These are phyloP conservation scores for Paramecium pentaurelia DNA, from an alignment of 73 alveolate species.

Conservation along the genomic window DNA sequence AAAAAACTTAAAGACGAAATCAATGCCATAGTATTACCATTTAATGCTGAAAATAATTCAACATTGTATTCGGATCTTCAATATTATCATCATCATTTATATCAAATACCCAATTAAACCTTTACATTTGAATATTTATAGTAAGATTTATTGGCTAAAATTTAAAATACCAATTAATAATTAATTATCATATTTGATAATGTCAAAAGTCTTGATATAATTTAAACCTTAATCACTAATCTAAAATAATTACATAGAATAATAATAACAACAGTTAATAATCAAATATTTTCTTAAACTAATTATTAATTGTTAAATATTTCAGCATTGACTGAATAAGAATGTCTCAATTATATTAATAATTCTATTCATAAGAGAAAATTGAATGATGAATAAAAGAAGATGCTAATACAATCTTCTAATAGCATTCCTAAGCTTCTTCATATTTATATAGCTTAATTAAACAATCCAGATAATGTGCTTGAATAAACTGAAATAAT, in stretches of 20 bases:
- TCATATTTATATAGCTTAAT: background rate
- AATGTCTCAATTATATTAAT: background rate
- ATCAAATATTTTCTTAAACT: background rate
- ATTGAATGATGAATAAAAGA: background rate
- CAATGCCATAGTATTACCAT: background rate
- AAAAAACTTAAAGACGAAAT: background rate
- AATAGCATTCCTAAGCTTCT: background rate
- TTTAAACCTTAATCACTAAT: background rate
- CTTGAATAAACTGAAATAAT: background rate
- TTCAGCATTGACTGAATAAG: background rate
- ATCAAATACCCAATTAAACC: background rate
- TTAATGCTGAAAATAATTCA: background rate
- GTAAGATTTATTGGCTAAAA: background rate
- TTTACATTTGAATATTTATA: background rate
- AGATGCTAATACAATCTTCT: background rate
- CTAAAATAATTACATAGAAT: background rate
- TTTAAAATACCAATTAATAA: background rate
- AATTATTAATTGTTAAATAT: background rate
- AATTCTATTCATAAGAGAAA: background rate
- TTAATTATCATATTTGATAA: background rate
- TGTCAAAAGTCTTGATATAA: background rate
- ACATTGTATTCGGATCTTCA: background rate
- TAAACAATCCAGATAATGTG: background rate
- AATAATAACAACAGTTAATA: background rate
- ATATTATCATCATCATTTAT: background rate